A percentile compares a stretch with the other conserved stretches of the same genome.
Evolutionary conservation across 257 asterid genomes (phyloP).

Genomic region (Plantago ovata): DNA sequence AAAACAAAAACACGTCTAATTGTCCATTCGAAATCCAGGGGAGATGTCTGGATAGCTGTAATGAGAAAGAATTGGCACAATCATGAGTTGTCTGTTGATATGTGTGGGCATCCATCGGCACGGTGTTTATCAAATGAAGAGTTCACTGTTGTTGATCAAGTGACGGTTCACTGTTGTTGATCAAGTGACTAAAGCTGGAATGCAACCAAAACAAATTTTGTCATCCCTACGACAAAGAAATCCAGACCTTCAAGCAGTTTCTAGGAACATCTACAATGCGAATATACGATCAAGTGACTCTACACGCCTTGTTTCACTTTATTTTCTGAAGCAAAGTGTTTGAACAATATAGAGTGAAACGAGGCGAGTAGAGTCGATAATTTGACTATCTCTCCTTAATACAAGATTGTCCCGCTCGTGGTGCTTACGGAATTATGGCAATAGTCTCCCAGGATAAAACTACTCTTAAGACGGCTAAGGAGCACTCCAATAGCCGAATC

Average conservation of each 20-base stretch:
- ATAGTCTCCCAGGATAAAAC: no score
- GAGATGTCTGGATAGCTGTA: neutral
- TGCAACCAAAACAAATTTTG: neutral
- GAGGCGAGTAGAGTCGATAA: no score
- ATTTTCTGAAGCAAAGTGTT: no score
- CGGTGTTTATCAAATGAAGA: constrained; percentile 5
- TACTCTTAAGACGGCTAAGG: no score
- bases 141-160: neutral
- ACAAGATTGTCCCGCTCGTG: no score
- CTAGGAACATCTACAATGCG: neutral
- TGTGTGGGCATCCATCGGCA: constrained; percentile 9
- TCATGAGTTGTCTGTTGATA: neutral
- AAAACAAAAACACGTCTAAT: neutral
- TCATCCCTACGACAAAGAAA: constrained; percentile 5
- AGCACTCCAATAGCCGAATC: no score
- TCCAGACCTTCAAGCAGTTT: neutral
- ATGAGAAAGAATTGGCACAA: neutral
- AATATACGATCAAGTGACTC: no score
- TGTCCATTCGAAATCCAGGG: constrained; percentile 14
- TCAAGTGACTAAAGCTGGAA: constrained; percentile 1
- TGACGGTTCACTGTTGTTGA: no score
- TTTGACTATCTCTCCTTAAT: no score
- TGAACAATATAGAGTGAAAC: no score
- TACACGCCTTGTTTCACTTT: no score
- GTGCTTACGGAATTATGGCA: no score